A percentile compares a stretch with the other conserved stretches of the same genome.
Evolutionary conservation across 2,329 filamentous ascomycete genomes (phyloP).

Genomic region (Claviceps lovelessii): DNA sequence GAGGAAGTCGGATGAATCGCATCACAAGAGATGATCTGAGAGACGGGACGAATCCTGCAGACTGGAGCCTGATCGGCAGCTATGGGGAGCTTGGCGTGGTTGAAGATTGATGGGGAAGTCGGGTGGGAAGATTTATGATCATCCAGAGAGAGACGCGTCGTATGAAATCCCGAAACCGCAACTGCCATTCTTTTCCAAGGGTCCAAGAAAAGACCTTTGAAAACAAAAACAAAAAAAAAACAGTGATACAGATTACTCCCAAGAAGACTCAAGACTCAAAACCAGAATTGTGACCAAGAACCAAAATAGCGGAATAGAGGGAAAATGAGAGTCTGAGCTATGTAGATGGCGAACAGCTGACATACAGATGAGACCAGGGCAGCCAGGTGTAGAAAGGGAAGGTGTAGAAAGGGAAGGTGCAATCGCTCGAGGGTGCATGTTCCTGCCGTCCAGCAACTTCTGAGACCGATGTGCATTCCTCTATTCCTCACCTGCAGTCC

Average conservation of each 20-base stretch:
- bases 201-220: constrained; percentile 15
- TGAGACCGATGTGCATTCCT: neutral
- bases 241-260: constrained; percentile 20
- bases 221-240: constrained; percentile 21
- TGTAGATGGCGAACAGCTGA: constrained; percentile 5
- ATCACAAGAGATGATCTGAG: neutral
- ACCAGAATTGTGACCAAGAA: constrained; percentile 18
- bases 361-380: neutral
- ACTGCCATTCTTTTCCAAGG: constrained; percentile 21
- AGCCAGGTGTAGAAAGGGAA: neutral
- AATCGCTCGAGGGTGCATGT: neutral
- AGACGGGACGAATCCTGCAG: neutral
- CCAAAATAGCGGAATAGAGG: constrained; percentile 21
- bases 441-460: neutral
- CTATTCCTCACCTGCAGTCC: neutral
- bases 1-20: neutral
- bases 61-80: constrained; percentile 10
- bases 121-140: neutral
- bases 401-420: constrained; percentile 1
- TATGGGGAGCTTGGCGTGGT: constrained; percentile 8
- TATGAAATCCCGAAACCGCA: constrained; percentile 10
- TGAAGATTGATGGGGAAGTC: neutral
- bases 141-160: constrained; percentile 9
- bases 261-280: constrained; percentile 18
- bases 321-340: constrained; percentile 11